Evolutionary conservation across 306 rosid genomes (phyloP).

Genomic region (Myrica gale): DNA sequence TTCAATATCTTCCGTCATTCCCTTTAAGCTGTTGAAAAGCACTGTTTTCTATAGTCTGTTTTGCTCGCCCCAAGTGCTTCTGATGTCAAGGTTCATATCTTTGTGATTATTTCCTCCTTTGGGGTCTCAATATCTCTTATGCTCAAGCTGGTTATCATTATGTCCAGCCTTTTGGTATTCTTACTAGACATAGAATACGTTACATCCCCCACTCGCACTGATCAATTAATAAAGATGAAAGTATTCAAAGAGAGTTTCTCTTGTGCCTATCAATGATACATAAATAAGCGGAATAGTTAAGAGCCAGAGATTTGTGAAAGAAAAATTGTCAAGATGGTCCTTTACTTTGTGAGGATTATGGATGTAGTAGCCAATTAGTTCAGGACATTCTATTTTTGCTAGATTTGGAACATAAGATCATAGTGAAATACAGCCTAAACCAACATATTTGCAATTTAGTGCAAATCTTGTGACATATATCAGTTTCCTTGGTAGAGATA

Average conservation of each 20-base stretch:
- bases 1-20: no score
- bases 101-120: neutral
- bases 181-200: neutral
- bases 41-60: neutral
- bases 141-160: no score
- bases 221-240: no score
- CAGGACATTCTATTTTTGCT: neutral
- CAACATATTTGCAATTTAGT: no score
- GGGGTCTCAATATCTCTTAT: neutral
- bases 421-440: no score
- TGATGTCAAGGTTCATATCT: neutral
- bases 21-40: no score
- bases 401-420: no score
- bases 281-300: neutral
- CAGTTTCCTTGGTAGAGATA: no score
- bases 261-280: neutral
- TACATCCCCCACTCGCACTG: no score
- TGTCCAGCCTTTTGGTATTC: neutral
- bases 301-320: neutral
- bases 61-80: neutral
- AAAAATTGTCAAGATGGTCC: neutral
- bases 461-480: no score
- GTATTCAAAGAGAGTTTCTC: neutral
- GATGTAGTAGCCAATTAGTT: neutral
- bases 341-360: neutral